Evolutionary conservation across 202 grass and related monocot genomes (phyloP).

Genomic region (Schoenoplectus triqueter): DNA sequence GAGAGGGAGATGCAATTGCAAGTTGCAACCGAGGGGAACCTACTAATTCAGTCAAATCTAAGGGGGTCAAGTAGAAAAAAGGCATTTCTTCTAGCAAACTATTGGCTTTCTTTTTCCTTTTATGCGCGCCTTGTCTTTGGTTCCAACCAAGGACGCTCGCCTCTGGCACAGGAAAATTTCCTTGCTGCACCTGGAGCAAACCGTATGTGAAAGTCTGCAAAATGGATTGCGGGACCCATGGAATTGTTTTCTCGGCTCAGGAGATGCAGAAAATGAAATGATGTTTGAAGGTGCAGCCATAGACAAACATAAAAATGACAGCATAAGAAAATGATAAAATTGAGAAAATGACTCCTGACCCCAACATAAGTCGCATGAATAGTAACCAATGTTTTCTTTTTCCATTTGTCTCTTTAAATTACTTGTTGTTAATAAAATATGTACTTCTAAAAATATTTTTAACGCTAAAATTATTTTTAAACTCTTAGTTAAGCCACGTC

Average conservation of each 20-base stretch:
- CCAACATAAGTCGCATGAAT: background rate
- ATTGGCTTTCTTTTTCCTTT: constrained; percentile 1
- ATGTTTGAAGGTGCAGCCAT: background rate
- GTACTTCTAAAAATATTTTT: background rate
- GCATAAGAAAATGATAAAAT: background rate
- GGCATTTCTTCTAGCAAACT: constrained; percentile 19
- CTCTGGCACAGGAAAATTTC: background rate
- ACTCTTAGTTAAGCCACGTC: too few relatives aligned
- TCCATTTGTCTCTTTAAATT: constrained; percentile 1
- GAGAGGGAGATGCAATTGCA: background rate
- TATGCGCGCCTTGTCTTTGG: constrained; percentile 18
- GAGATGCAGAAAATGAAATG: too few relatives aligned
- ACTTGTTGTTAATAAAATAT: background rate
- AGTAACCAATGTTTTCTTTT: background rate
- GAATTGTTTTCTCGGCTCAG: background rate
- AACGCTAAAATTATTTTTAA: too few relatives aligned
- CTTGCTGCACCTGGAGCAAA: background rate
- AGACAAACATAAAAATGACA: background rate
- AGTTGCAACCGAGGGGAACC: background rate
- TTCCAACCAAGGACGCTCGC: constrained; percentile 19
- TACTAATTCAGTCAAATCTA: background rate
- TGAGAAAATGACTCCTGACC: background rate
- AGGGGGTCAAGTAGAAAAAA: background rate
- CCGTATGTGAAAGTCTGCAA: background rate
- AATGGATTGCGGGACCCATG: background rate